Evolutionary conservation across 2,329 filamentous ascomycete species (phyloP), one percentile per base, ranked within the genome.

Genomic region (Claviceps pazoutovae): DNA sequence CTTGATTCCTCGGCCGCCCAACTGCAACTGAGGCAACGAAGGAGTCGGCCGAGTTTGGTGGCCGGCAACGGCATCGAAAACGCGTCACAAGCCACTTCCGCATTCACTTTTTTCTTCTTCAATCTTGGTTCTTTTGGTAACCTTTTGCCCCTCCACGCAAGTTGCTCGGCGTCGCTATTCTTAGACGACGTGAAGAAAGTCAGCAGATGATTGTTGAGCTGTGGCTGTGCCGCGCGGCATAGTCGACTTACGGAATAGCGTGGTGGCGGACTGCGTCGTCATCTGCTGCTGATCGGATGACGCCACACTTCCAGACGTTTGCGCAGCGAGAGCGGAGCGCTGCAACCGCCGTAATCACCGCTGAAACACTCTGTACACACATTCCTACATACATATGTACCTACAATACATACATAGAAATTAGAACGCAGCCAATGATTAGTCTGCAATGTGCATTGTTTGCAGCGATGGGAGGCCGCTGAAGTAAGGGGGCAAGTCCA

Each of bases 131-230:
- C 36, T 23, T 42, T 45, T 34, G 11, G 42, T 34, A 34, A 23
- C n/a, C 16, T n/a, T 26, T 45, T 30, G 16, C 14, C 5, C 7
- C 19, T 13, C 21, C 9, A 17, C 11, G 17, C 13, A 34, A 16
- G 26, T 4, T 46, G 34, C 34, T 38, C 34, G 2, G n/a, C 23
- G 30, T 53, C 38, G 37, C 51, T 53, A 53, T 53, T 53, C 43
- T 50, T 53, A 53, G 51, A 36, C n/a, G 7, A 53, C 8, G 21
- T 9, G 34, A 23, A 38, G 23, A 8, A 14, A 4, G n/a, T 23
- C 30, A 11, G 30, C 30, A 34, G 30, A 34, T 34, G 30, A 42
- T 47, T 26, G 44, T 50, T 26, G 51, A 34, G 42, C 48, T 46
- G 23, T 41, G 43, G 48, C 42, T 38, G 47, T 46, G 44, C 36